Evolutionary conservation across 2,329 filamentous ascomycete genomes (phyloP).

Genomic region (Colletotrichum somersetense): DNA sequence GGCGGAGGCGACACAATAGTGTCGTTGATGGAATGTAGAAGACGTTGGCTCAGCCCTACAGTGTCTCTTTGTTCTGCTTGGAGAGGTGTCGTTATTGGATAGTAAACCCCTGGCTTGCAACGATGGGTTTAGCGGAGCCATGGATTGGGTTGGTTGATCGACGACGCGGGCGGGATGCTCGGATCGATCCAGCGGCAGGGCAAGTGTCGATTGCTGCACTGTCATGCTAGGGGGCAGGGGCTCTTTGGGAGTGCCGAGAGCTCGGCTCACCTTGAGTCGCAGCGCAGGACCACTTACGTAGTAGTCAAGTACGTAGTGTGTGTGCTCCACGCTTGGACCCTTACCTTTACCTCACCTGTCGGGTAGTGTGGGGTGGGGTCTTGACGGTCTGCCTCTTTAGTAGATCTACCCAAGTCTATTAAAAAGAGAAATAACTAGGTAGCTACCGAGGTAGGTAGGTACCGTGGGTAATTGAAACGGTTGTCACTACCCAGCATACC

Average conservation of each 20-base stretch:
- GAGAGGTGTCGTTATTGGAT: slow-evolving; percentile 13
- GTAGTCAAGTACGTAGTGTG: not conserved
- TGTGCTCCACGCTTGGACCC: not conserved
- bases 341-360: slow-evolving; percentile 9
- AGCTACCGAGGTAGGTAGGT: too few relatives aligned
- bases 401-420: not conserved
- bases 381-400: not conserved
- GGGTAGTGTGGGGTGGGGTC: not conserved
- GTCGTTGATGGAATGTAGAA: slow-evolving; percentile 6
- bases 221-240: slow-evolving; percentile 26
- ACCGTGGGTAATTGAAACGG: not conserved
- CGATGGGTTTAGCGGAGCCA: slow-evolving; percentile 22
- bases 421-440: not conserved
- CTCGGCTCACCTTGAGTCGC: slow-evolving; percentile 3
- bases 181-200: slow-evolving; percentile 29
- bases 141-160: slow-evolving; percentile 26
- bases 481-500: not conserved
- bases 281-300: not conserved
- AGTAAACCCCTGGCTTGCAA: slow-evolving; percentile 1
- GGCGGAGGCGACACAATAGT: not conserved
- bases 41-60: slow-evolving; percentile 28
- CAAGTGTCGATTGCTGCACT: slow-evolving; percentile 31
- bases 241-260: slow-evolving; percentile 10
- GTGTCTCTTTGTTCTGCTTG: not conserved
- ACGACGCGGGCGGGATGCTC: slow-evolving; percentile 34